phyloP scores from a whole-genome alignment of 2,329 filamentous ascomycete species.

The Simplicillium sp. region DNA sequence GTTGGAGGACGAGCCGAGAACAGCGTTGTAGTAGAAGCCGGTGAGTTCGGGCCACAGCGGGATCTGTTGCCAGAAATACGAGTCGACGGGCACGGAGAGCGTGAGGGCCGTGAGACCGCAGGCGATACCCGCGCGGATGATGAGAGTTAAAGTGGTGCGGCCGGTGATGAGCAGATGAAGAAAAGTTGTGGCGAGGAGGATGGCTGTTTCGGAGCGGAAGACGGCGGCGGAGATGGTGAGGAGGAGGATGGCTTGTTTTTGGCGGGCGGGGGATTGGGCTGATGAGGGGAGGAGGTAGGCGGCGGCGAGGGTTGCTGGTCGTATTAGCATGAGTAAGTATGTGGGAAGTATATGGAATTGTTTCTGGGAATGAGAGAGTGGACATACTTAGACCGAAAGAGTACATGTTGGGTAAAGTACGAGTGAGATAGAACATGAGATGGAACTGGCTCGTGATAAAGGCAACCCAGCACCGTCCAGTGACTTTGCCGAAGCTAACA shows the following conservation, averaged over 20 bases:
- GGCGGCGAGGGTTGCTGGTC: constrained; percentile 55
- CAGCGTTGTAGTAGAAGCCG: constrained; percentile 85
- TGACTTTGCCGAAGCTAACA: constrained; percentile 56
- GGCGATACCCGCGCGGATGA: constrained; percentile 56
- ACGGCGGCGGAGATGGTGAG: constrained; percentile 73
- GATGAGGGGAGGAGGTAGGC: constrained; percentile 31
- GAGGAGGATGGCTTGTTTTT: constrained; percentile 59
- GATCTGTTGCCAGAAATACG: constrained; percentile 79
- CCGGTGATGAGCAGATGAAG: constrained; percentile 51
- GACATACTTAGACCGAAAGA: constrained; percentile 77
- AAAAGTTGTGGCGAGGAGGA: constrained; percentile 63
- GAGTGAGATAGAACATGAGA: constrained; percentile 81
- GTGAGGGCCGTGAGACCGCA: constrained; percentile 58
- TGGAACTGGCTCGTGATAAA: constrained; percentile 85
- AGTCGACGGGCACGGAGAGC: constrained; percentile 70
- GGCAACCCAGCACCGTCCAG: constrained; percentile 69
- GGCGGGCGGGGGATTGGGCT: constrained; percentile 26
- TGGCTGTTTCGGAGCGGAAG: constrained; percentile 82
- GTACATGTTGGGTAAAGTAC: constrained; percentile 94
- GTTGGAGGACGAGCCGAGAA: constrained; percentile 70
- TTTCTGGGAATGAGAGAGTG: too few species aligned
- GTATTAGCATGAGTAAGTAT: background rate
- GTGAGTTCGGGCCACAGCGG: constrained; percentile 82
- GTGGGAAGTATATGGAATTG: background rate
- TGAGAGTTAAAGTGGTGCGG: constrained; percentile 40